These are phyloP conservation scores for Podospora didyma DNA, from an alignment of 495 filamentous ascomycete genomes.

Conservation along the genomic window DNA sequence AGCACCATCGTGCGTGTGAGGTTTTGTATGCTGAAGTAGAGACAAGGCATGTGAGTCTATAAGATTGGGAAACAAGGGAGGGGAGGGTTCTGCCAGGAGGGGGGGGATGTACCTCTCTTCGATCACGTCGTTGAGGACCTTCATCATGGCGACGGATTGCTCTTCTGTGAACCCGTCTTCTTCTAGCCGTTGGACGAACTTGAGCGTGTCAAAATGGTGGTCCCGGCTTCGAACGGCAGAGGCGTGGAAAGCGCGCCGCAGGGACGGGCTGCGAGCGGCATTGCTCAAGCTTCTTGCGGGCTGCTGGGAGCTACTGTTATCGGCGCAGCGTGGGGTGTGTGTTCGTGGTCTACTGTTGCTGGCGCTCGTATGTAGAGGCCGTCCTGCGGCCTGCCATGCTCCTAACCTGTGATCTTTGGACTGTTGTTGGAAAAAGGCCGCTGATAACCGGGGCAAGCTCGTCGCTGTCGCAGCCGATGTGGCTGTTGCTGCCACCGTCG, in stretches of 20 bases:
- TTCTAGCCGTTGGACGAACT: conserved; percentile 88
- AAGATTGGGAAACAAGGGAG: background rate
- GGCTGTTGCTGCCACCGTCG: conserved; percentile 3
- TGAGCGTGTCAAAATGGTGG: conserved; percentile 97
- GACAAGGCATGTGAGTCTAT: background rate
- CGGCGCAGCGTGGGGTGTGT: background rate
- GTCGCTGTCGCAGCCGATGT: background rate
- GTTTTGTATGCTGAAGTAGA: conserved; percentile 74
- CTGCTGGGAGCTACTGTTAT: background rate
- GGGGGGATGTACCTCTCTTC: conserved; percentile 65
- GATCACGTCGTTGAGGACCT: conserved; percentile 92
- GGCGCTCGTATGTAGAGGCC: conserved; percentile 9
- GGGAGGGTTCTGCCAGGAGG: too few relatives aligned
- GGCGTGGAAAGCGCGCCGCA: conserved; percentile 63
- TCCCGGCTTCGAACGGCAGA: conserved; percentile 59
- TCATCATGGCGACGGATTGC: conserved; percentile 95
- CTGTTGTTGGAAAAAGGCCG: conserved; percentile 13
- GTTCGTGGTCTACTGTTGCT: background rate
- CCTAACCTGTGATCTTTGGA: background rate
- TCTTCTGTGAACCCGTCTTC: conserved; percentile 93
- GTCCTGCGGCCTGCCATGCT: conserved; percentile 7
- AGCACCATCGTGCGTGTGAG: conserved; percentile 97
- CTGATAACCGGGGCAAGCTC: conserved; percentile 7
- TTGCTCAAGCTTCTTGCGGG: background rate
- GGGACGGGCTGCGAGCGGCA: conserved; percentile 20